Base-by-base conservation (phyloP, 176 grass and related monocot species). In the Neostapfia colusana region DNA sequence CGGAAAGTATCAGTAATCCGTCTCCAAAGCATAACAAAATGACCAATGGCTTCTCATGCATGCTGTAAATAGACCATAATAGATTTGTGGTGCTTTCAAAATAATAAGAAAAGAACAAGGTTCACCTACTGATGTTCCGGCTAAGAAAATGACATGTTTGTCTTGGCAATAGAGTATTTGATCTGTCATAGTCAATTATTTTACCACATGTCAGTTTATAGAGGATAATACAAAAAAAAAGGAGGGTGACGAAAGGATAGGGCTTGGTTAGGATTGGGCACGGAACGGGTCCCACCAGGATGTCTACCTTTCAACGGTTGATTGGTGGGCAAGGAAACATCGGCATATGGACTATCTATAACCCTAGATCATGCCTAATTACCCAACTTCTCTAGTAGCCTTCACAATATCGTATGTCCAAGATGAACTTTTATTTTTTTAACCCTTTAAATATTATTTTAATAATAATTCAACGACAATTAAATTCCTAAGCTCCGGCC, bases 201-300 rank as follows among this genome's bases (percentile, higher is more conserved):
- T 67, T 67, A 67, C 76, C 86, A 76, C 77, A 76, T 81, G 86
- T 81, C 76, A 45, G 44, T 63, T 77, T 55, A 40, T 60, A 74
- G 76, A 74, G 76, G 76, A 75, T 79, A 88, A 70, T 74, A 11
- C 63, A 46, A 75, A 62, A 83, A 37, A 31, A 31, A 31, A 58
- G 17, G n/a, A 70, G 69, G 64, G 63, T 40, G 54, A 20, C 16
- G 44, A 70, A 56, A 80, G 70, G 76, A 84, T 81, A 71, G 65
- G 81, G 81, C 60, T 70, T 70, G 81, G 81, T 75, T 53, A 18
- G 37, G 81, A 63, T 83, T 59, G 65, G 86, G 77, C 80, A 56
- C 65, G 65, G 12, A 27, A 27, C 7, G 65, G 86, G 38, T 4
- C 56, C 76, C 6, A 41, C 46, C 8, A 58, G 31, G 76, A 71